Evolutionary conservation across 2,329 filamentous ascomycete genomes (phyloP).

Genomic region (Exophiala sp.): DNA sequence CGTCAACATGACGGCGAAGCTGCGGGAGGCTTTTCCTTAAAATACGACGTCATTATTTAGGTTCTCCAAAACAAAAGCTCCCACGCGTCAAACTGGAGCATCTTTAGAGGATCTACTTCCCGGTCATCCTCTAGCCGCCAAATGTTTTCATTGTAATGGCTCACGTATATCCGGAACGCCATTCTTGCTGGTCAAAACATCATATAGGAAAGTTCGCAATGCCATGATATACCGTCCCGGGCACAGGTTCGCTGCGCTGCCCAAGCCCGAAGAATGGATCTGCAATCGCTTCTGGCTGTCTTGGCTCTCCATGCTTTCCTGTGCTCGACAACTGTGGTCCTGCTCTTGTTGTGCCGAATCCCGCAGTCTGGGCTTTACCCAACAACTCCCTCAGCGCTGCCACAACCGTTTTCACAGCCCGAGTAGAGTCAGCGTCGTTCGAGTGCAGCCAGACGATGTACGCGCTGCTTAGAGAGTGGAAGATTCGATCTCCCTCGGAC

Average conservation of each 20-base stretch:
- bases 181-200: not conserved
- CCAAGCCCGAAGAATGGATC: not conserved
- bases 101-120: too few relatives aligned
- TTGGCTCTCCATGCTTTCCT: too few relatives aligned
- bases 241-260: not conserved
- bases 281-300: not conserved
- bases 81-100: too few relatives aligned
- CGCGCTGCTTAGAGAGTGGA: conserved; percentile 14
- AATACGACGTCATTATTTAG: too few relatives aligned
- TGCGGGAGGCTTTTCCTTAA: too few relatives aligned
- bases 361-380: conserved; percentile 7
- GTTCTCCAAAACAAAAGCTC: too few relatives aligned
- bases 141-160: not conserved
- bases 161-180: not conserved
- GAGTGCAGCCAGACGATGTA: conserved; percentile 19
- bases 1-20: too few relatives aligned
- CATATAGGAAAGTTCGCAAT: not conserved
- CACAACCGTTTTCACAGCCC: conserved; percentile 7
- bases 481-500: conserved; percentile 1
- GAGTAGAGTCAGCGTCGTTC: conserved; percentile 12
- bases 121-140: not conserved
- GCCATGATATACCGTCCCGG: not conserved
- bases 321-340: not conserved
- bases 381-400: conserved; percentile 10
- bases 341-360: not conserved